Evolutionary conservation across 108 stramenopile species (phyloP).

Genomic region (Seminavis robusta): DNA sequence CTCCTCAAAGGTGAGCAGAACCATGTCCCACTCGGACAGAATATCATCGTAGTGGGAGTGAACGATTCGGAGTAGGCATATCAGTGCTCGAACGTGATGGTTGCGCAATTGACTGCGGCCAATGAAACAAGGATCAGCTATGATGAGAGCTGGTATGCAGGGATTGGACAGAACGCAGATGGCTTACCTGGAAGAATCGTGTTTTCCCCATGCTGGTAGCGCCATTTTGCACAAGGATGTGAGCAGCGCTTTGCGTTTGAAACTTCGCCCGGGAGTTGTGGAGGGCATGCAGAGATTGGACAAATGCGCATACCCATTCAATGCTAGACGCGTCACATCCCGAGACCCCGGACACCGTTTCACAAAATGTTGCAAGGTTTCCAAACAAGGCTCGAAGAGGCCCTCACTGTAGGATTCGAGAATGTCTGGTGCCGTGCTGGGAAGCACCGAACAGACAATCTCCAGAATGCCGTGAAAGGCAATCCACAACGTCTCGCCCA

Average conservation of each 20-base stretch:
- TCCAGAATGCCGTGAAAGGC: slow-evolving; percentile 30
- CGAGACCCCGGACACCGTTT: slow-evolving; percentile 75
- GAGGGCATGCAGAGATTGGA: slow-evolving; percentile 7
- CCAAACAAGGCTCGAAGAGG: slow-evolving; percentile 67
- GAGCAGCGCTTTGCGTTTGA: slow-evolving; percentile 54
- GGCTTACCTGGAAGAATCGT: slow-evolving; percentile 25
- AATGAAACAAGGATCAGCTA: background rate
- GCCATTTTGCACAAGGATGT: slow-evolving; percentile 81
- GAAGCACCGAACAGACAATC: too few relatives aligned
- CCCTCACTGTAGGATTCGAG: slow-evolving; percentile 22
- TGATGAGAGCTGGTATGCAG: background rate
- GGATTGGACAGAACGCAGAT: too few relatives aligned
- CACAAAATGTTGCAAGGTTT: slow-evolving; percentile 76
- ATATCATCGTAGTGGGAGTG: slow-evolving; percentile 59
- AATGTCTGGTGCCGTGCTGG: background rate
- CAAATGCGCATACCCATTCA: slow-evolving; percentile 28
- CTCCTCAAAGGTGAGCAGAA: slow-evolving; percentile 78
- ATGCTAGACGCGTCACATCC: slow-evolving; percentile 44
- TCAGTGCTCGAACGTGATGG: slow-evolving; percentile 57
- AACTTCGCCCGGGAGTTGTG: background rate
- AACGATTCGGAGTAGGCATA: slow-evolving; percentile 58
- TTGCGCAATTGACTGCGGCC: slow-evolving; percentile 44
- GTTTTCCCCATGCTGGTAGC: slow-evolving; percentile 84
- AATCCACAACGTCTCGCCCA: slow-evolving; percentile 44
- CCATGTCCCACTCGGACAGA: slow-evolving; percentile 65